These are phyloP conservation scores for Mycena pura DNA, from an alignment of 768 basidiomycete genomes.

Conservation along the genomic window DNA sequence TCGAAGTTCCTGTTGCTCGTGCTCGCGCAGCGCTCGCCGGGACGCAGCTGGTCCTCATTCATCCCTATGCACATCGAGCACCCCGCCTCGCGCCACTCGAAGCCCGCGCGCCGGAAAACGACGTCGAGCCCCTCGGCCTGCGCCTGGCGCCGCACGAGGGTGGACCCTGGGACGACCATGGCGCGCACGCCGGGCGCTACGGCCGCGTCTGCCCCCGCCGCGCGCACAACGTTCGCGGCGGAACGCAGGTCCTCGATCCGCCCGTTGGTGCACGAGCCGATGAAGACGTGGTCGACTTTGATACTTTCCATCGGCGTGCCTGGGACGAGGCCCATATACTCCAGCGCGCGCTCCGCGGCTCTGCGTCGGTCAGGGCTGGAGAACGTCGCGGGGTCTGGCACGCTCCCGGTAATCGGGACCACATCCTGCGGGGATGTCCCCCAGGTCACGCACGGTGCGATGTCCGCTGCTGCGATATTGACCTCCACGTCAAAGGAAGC, in stretches of 20 bases:
- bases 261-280: slow-evolving; percentile 93
- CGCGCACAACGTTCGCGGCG: slow-evolving; percentile 79
- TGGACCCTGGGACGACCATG: slow-evolving; percentile 94
- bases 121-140: slow-evolving; percentile 87
- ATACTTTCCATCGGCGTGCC: slow-evolving; percentile 82
- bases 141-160: slow-evolving; percentile 86
- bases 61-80: slow-evolving; percentile 97
- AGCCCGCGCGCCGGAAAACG: slow-evolving; percentile 88
- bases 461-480: slow-evolving; percentile 80
- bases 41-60: slow-evolving; percentile 91
- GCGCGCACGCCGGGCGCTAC: slow-evolving; percentile 80
- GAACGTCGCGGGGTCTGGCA: slow-evolving; percentile 77
- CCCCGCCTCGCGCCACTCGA: slow-evolving; percentile 94
- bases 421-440: slow-evolving; percentile 92
- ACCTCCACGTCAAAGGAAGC: slow-evolving; percentile 86
- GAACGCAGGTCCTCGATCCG: slow-evolving; percentile 92
- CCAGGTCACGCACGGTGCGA: slow-evolving; percentile 90
- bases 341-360: slow-evolving; percentile 74
- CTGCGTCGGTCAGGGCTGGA: slow-evolving; percentile 66
- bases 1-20: slow-evolving; percentile 94
- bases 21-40: slow-evolving; percentile 86
- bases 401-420: slow-evolving; percentile 77
- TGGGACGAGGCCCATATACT: slow-evolving; percentile 85
- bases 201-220: slow-evolving; percentile 73
- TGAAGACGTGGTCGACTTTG: slow-evolving; percentile 85